A percentile compares a stretch with the other conserved stretches of the same genome.
These are phyloP conservation scores for Apiospora malaysiana DNA, from an alignment of 2,329 filamentous ascomycete genomes.

Conservation along the genomic window DNA sequence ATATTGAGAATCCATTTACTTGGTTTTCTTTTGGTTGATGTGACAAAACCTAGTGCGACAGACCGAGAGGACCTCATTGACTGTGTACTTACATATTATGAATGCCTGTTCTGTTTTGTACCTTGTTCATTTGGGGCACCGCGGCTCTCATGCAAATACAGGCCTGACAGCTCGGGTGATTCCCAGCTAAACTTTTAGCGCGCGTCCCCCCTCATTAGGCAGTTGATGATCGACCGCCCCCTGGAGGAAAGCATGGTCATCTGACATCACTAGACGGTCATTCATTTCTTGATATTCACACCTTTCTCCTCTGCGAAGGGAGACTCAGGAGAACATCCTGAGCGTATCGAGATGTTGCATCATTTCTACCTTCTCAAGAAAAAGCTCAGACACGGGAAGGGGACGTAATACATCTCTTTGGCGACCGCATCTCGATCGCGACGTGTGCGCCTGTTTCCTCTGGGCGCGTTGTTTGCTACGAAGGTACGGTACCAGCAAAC, in stretches of 20 bases:
- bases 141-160: constrained; percentile 10
- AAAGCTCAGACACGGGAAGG: not conserved
- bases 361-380: not conserved
- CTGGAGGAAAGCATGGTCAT: not conserved
- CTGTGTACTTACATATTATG: too few relatives aligned
- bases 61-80: not conserved
- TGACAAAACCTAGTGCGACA: too few relatives aligned
- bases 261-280: not conserved
- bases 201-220: constrained; percentile 6
- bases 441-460: too few relatives aligned
- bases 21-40: not conserved
- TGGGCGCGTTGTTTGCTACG: not conserved
- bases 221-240: constrained; percentile 1
- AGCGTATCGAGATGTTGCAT: not conserved
- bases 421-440: not conserved
- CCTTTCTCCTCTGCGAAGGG: not conserved
- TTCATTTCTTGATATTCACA: not conserved
- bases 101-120: not conserved
- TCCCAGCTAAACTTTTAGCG: constrained; percentile 8
- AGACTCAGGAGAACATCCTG: not conserved
- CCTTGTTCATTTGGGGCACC: not conserved
- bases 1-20: not conserved
- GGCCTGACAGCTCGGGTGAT: constrained; percentile 18
- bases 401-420: not conserved
- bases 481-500: not conserved